These are phyloP conservation scores for Durusdinium trenchii DNA, from an alignment of 73 alveolate species.

Conservation along the genomic window DNA sequence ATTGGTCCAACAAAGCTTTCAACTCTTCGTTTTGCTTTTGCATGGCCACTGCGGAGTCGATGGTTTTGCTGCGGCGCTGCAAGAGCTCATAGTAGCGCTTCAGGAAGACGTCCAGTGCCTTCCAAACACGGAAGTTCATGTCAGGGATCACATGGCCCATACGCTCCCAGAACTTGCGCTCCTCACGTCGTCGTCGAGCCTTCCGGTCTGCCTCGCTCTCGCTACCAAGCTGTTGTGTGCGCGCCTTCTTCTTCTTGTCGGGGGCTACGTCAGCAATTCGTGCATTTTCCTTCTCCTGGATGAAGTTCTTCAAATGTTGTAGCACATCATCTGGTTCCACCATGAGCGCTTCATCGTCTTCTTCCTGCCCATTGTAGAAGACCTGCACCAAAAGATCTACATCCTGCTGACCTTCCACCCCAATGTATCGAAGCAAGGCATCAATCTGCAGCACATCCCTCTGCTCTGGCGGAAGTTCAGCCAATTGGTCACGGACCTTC, in stretches of 20 bases:
- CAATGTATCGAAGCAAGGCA: slow-evolving; percentile 84
- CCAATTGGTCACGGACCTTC: slow-evolving; percentile 96
- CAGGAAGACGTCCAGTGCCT: slow-evolving; percentile 87
- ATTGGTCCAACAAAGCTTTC: slow-evolving; percentile 80
- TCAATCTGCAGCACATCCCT: slow-evolving; percentile 88
- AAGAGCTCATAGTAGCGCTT: slow-evolving; percentile 94
- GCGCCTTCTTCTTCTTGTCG: slow-evolving; percentile 97
- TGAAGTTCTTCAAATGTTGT: slow-evolving; percentile 96
- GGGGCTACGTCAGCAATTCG: slow-evolving; percentile 97
- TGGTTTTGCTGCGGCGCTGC: slow-evolving; percentile 88
- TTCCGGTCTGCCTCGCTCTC: slow-evolving; percentile 96
- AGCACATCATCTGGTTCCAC: slow-evolving; percentile 97
- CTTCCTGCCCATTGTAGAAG: slow-evolving; percentile 96
- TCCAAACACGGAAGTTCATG: slow-evolving; percentile 97
- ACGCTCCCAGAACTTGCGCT: slow-evolving; percentile 97
- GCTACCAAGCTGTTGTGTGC: slow-evolving; percentile 94
- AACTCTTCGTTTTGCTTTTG: slow-evolving; percentile 96
- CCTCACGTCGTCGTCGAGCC: slow-evolving; percentile 96
- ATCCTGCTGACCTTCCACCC: slow-evolving; percentile 92
- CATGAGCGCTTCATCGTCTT: slow-evolving; percentile 95
- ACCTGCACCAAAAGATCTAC: slow-evolving; percentile 96
- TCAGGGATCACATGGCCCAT: slow-evolving; percentile 97
- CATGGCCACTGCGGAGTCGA: slow-evolving; percentile 92
- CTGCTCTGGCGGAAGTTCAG: slow-evolving; percentile 93
- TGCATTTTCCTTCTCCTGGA: slow-evolving; percentile 96